A percentile compares a stretch with the other conserved stretches of the same genome.
phyloP scores from a whole-genome alignment of 2,329 filamentous ascomycete genomes.

The Cladorrhinum sp. region DNA sequence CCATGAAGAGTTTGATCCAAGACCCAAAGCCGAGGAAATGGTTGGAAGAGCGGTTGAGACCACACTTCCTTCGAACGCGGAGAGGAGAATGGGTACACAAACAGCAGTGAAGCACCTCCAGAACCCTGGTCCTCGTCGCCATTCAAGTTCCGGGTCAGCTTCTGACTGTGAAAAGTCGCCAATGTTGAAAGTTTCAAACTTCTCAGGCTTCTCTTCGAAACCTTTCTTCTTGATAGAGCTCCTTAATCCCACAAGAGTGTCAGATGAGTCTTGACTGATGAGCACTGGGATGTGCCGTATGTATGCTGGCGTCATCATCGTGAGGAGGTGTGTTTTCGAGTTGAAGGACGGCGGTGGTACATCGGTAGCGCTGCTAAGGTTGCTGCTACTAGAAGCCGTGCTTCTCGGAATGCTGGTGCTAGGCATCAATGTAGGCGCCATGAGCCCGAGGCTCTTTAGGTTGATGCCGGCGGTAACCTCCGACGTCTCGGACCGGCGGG shows the following conservation, averaged over 20 bases:
- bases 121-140: constrained; percentile 21
- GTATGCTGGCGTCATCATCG: neutral
- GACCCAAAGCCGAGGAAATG: constrained; percentile 21
- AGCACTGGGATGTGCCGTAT: neutral
- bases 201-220: neutral
- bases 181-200: neutral
- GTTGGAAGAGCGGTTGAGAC: constrained; percentile 27
- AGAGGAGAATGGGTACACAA: constrained; percentile 27
- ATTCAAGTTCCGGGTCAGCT: neutral
- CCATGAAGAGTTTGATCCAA: constrained; percentile 29
- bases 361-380: neutral
- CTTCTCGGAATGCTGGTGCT: too few species aligned
- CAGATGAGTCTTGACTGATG: neutral
- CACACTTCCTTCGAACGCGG: constrained; percentile 29
- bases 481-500: neutral
- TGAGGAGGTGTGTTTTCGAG: neutral
- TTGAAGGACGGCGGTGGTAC: too few species aligned
- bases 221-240: neutral
- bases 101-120: constrained; percentile 27
- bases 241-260: neutral
- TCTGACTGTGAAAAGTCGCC: neutral
- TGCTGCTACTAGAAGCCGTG: neutral
- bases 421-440: too few species aligned
- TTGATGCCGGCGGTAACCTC: neutral
- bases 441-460: too few species aligned